A percentile compares a stretch with the other conserved stretches of the same genome.
These are phyloP conservation scores for Neurospora sp. DNA, from an alignment of 495 filamentous ascomycete genomes.

Conservation along the genomic window DNA sequence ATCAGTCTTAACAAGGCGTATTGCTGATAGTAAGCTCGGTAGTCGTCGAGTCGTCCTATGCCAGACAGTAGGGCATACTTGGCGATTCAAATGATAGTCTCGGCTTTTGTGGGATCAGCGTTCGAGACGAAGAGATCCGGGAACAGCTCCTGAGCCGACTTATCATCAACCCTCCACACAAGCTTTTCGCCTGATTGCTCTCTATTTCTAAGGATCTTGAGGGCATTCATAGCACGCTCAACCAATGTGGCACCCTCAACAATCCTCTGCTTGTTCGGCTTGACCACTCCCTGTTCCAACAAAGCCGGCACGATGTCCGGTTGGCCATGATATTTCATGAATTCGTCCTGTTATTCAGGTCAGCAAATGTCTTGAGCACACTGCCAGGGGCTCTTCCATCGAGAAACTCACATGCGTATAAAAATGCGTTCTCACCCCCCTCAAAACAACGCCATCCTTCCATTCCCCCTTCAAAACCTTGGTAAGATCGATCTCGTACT, in stretches of 20 bases:
- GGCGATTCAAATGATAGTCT: not conserved
- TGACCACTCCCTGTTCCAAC: slow-evolving; percentile 31
- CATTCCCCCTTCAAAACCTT: slow-evolving; percentile 23
- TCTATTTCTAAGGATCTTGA: slow-evolving; percentile 28
- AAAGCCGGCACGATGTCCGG: slow-evolving; percentile 39
- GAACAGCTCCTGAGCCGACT: slow-evolving; percentile 5
- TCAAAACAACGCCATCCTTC: slow-evolving; percentile 37
- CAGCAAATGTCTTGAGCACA: not conserved
- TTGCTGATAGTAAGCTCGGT: not conserved
- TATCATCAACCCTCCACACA: slow-evolving; percentile 34
- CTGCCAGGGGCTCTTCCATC: not conserved
- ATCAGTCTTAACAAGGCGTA: not conserved
- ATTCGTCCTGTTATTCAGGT: slow-evolving; percentile 30
- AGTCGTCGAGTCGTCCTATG: slow-evolving; percentile 4
- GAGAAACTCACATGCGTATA: slow-evolving; percentile 31
- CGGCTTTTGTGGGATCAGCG: not conserved
- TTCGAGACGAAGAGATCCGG: not conserved
- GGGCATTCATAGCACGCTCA: slow-evolving; percentile 37
- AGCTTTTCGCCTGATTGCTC: slow-evolving; percentile 40
- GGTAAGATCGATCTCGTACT: slow-evolving; percentile 34
- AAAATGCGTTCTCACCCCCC: slow-evolving; percentile 35
- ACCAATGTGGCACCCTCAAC: slow-evolving; percentile 38
- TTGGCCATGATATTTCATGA: slow-evolving; percentile 37
- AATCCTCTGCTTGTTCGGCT: slow-evolving; percentile 36
- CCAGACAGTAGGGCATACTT: not conserved